phyloP scores from a whole-genome alignment of 768 basidiomycete genomes.

The Baorangia bicolor region DNA sequence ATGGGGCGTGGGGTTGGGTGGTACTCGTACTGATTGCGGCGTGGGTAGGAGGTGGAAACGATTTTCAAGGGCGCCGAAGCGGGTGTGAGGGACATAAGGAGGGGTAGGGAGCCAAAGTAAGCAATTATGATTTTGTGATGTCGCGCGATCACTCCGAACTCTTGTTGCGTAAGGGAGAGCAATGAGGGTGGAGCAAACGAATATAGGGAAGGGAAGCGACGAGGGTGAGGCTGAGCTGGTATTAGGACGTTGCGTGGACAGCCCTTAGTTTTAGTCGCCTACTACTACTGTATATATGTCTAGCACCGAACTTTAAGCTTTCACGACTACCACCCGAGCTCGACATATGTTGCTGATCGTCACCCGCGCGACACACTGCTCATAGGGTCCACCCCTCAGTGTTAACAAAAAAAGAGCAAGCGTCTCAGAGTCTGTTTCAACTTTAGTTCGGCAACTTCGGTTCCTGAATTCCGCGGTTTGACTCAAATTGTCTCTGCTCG shows the following conservation, averaged over 20 bases:
- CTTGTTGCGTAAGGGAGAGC: background rate
- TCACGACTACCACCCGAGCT: background rate
- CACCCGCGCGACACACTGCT: constrained; percentile 1
- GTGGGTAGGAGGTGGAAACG: constrained; percentile 1
- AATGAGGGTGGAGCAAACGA: background rate
- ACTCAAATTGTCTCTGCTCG: background rate
- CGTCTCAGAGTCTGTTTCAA: background rate
- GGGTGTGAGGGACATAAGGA: background rate
- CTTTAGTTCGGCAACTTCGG: no score
- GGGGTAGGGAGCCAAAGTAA: background rate
- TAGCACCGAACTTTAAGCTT: background rate
- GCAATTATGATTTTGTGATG: background rate
- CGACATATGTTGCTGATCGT: background rate
- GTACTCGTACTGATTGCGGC: background rate
- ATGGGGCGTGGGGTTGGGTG: background rate
- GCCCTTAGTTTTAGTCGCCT: background rate
- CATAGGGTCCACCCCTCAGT: background rate
- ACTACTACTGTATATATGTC: no score
- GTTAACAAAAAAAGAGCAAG: background rate
- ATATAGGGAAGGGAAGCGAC: background rate
- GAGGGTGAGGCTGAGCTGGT: background rate
- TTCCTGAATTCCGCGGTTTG: background rate
- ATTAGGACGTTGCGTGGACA: background rate
- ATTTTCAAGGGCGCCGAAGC: constrained; percentile 4
- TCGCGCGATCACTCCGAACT: background rate